These are phyloP conservation scores for Plantago coronopus DNA, from an alignment of 305 asterid species.

Conservation along the genomic window DNA sequence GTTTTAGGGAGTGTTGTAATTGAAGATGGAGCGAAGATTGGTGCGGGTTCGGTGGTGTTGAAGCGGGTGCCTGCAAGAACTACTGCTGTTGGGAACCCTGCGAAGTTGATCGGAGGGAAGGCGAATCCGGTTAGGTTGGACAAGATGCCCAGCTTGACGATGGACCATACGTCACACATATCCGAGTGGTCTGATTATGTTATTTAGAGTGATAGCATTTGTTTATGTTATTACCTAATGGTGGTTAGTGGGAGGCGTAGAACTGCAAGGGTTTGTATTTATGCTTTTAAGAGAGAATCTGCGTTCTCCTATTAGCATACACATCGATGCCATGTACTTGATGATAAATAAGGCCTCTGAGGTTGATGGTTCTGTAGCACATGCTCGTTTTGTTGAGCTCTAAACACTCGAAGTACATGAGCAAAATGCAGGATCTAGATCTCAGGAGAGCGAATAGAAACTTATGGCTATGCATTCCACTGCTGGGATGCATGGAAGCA, in stretches of 20 bases:
- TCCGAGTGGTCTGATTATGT: conserved; percentile 50
- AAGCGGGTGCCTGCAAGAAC: conserved; percentile 51
- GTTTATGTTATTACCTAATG: not conserved
- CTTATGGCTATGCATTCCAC: not conserved
- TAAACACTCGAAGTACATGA: not conserved
- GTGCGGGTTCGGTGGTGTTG: conserved; percentile 55
- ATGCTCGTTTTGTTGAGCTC: not conserved
- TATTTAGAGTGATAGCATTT: conserved; percentile 22
- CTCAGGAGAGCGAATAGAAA: not conserved
- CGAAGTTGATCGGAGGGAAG: conserved; percentile 52
- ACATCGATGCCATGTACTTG: conserved; percentile 8
- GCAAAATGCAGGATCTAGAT: not conserved
- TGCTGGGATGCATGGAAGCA: not conserved
- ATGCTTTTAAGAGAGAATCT: conserved; percentile 28
- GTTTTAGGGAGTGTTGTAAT: conserved; percentile 48
- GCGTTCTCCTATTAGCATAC: conserved; percentile 32
- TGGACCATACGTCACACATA: conserved; percentile 50
- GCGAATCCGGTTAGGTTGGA: conserved; percentile 43
- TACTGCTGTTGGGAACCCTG: conserved; percentile 62
- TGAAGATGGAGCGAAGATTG: conserved; percentile 53
- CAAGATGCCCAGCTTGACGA: conserved; percentile 44
- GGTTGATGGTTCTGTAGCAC: conserved; percentile 6
- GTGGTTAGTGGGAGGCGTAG: conserved; percentile 11
- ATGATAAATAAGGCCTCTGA: conserved; percentile 15
- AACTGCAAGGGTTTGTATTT: conserved; percentile 9